Evolutionary conservation across 164 flowering plant genomes (phyloP), one percentile per base, ranked within the genome.

Genomic region (Dillenia suffruticosa): DNA sequence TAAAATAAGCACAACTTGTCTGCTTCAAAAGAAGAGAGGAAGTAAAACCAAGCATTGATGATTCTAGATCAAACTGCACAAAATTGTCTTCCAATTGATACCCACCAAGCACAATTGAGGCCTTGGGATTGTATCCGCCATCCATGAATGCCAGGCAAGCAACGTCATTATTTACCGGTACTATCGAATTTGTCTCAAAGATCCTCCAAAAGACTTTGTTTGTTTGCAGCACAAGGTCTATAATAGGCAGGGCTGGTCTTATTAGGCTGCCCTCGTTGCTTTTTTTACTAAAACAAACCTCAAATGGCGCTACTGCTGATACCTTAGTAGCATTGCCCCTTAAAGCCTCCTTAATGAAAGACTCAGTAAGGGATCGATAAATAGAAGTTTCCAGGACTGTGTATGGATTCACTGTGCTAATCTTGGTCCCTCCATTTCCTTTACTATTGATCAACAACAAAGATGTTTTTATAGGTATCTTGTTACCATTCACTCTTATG

Each of bases 111-210:
- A 77, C 73, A 9, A 63, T 65, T 1, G 70, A 61, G 15, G 64
- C 51, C 16, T 63, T 59, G 3, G 70, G 66, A 14, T 12, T 72
- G 60, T 15, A 14, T 15, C 83, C 83, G 9, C 78, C 80, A 57
- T 79, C 74, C 1, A 74, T 54, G 32, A 76, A 65, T 11, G 80
- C 80, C 8, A 77, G 52, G 52, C 83, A 77, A 1, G 72, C 70
- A 45, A 66, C 69, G 26, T 70, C 63, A 5, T 65, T 44, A 1
- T 65, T 51, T 4, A 76, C 70, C 15, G 56, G 67, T 43, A 54
- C 61, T 78, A 78, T 67, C 9, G 75, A 73, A 53, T 77, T 80
- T 0, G 66, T 64, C 9, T 79, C 79, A 15, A 68, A 72, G 5
- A 76, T 71, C 17, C 72, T 68, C 81, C 81, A 75, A 19, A 19